Evolutionary conservation across 2,329 filamentous ascomycete species (phyloP), one percentile per base, ranked within the genome.

Genomic region (Microcera coccophila): DNA sequence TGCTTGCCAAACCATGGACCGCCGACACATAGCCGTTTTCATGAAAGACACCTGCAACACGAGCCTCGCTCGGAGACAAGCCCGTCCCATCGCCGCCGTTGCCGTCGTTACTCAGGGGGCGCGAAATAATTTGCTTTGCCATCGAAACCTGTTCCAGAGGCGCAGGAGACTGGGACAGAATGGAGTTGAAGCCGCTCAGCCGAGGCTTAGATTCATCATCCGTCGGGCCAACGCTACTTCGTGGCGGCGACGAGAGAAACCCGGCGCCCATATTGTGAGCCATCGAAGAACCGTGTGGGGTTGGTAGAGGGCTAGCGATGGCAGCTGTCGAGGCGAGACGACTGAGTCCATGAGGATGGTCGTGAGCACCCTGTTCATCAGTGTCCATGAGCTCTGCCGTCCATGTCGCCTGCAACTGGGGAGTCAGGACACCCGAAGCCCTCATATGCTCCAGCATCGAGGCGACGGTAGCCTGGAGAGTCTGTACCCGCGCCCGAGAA

Each of bases 1-100:
- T 64, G 35, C 63, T 62, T 5, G 62, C 58, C 2, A 65, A 49
- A 10, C 63, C 63, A 35, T 65, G 63, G 10, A 65, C 63, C 1
- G 59, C 58, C 17, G 62, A 64, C 4, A 65, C 59, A 31, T 58
- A 61, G 1, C 63, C 63, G 36, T 64, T 57, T 32, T 65, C 57
- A 20, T 64, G 61, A 28, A 63, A 63, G 0, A 64, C 61, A 12
- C 63, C 63, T 1, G 63, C 63, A 17, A 65, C 59, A 29, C 59
- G 58, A 1, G 62, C 63, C 48, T 65, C 63, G 10, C 59, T 60
- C 9, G 63, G 62, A 0, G 63, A 65, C 3, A 65, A 35, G 4
- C 58, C 55, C 4, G 48, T 57, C 2, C 55, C 56, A 15, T 59
- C 56, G n/a, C 56, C 56, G n/a, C 56, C 56, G 21, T 58, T 58